These are phyloP conservation scores for Ormosia semicastrata DNA, from an alignment of 306 rosid species.

Conservation along the genomic window DNA sequence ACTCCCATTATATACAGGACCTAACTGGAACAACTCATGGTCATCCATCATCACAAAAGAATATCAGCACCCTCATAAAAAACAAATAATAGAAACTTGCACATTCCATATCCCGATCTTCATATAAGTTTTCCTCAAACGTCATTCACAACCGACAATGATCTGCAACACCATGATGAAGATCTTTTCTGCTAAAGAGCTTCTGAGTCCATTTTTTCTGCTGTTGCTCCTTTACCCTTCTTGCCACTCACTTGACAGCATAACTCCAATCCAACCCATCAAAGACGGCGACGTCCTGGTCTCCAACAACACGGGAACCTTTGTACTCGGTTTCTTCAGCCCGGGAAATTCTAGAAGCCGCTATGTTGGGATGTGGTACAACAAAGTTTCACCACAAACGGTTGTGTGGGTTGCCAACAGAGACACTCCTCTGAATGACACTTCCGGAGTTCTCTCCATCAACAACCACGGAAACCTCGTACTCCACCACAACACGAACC, in stretches of 20 bases:
- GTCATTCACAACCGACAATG: background rate
- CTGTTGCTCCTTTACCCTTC: background rate
- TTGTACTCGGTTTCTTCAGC: conserved; percentile 69
- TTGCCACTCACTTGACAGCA: conserved; percentile 33
- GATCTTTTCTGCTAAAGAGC: background rate
- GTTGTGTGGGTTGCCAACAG: conserved; percentile 76
- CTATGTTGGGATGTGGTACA: conserved; percentile 66
- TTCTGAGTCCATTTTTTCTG: background rate
- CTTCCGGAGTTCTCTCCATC: conserved; percentile 37
- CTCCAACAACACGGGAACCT: conserved; percentile 39
- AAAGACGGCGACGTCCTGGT: conserved; percentile 52
- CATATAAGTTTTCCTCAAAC: background rate
- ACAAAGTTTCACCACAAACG: conserved; percentile 36
- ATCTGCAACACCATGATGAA: no score
- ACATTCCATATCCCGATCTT: background rate
- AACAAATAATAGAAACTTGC: background rate
- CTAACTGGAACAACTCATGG: background rate
- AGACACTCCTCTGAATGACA: conserved; percentile 23
- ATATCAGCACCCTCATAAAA: conserved; percentile 14
- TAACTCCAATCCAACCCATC: conserved; percentile 31
- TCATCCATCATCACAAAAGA: background rate
- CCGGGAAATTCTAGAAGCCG: conserved; percentile 41
- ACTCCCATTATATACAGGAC: background rate
- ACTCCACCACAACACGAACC: background rate
- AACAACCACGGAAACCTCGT: conserved; percentile 39